phyloP scores from a whole-genome alignment of 148 eudicot genomes.

The Chenopodium album region DNA sequence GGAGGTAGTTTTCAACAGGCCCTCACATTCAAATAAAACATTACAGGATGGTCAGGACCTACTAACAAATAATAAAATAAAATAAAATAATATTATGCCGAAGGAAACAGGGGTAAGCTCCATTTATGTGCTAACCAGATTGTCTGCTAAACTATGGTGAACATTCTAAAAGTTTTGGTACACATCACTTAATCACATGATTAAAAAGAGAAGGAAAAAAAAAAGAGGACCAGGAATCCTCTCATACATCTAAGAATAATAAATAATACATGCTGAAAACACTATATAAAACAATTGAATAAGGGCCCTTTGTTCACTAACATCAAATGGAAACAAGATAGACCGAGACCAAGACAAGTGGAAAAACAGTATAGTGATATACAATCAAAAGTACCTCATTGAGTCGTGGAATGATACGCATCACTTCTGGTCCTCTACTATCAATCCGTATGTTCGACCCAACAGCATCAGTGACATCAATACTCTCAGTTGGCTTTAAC shows the following conservation, averaged over 20 bases:
- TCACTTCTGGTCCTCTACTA: constrained; percentile 99
- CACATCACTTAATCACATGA: not conserved
- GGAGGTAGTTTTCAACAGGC: not conserved
- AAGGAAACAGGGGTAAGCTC: not conserved
- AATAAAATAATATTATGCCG: no score
- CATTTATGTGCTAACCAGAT: not conserved
- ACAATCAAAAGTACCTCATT: constrained; percentile 67
- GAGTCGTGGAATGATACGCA: constrained; percentile 90
- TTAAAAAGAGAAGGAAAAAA: no score
- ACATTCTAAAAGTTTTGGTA: not conserved
- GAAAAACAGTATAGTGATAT: not conserved
- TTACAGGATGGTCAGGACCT: no score
- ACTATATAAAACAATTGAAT: no score
- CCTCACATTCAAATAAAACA: not conserved
- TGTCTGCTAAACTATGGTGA: not conserved
- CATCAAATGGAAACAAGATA: no score
- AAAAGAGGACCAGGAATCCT: no score
- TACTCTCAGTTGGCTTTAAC: constrained; percentile 90
- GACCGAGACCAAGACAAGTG: not conserved
- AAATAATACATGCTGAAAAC: no score
- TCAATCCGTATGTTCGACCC: constrained; percentile 95
- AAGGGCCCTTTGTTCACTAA: no score
- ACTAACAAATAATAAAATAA: no score
- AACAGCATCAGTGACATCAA: constrained; percentile 96
- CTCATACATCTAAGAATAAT: no score